Base-by-base conservation (phyloP, 352 stramenopile genomes). In the Globisporangium uncinulatum region DNA sequence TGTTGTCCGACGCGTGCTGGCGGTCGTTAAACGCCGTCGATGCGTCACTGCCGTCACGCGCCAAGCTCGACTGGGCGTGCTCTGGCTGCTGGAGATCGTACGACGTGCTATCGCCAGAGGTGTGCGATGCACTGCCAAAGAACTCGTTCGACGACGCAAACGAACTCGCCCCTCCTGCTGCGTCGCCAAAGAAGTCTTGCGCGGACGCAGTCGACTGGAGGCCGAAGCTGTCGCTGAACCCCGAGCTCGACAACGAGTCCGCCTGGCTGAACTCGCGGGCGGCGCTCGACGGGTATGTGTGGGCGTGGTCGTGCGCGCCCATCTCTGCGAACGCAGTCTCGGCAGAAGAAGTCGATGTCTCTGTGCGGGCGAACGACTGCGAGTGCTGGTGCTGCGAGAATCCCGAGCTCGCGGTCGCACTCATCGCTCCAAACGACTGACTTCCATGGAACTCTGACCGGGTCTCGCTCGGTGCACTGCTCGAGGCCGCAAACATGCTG, bases 11-110 rank as follows among this genome's bases (percentile, higher is more conserved):
- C 9, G 59, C 62, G 17, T 42, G 37, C 37, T 65, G 24, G 15
- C n/a, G 51, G n/a, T 80, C 65, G 29, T 53, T 56, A 60, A 72
- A 62, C 13, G 67, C 76, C 45, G 24, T 29, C 24, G 70, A 80
- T 19, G 61, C 51, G 32, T 76, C 74, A 54, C 70, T 85, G 21
- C 41, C 58, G 59, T 49, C 66, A 5, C 65, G 65, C 37, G 63
- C 69, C 61, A 80, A 63, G 36, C 65, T 66, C 42, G 66, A 61
- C 47, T 67, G 64, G 19, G 53, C 17, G n/a, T 65, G 55, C 31
- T 53, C 14, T 52, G 24, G n/a, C n/a, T 48, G n/a, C 19, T 48
- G 64, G 60, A 45, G 68, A 54, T 29, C 55, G 41, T 58, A 47
- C 29, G 48, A 37, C 11, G 31, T 13, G 9, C 51, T 24, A 11